Conservation (phyloP, 495 filamentous ascomycete genomes). For the Trichoderma orchidacearum region DNA sequence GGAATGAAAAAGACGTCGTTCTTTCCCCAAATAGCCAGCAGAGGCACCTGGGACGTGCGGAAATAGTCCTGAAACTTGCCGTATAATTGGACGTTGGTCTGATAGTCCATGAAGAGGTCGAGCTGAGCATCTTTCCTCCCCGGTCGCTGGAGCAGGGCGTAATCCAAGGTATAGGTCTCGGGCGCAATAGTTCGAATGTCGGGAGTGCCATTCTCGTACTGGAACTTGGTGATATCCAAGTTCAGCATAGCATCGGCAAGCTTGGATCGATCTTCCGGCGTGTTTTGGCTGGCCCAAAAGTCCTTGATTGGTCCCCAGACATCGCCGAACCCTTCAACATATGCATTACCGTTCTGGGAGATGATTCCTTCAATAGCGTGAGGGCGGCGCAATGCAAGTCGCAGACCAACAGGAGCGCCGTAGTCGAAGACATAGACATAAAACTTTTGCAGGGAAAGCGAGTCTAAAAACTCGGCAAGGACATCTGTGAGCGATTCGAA, state of each 20-base stretch:
- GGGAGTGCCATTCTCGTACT: conserved; percentile 38
- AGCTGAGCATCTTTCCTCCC: conserved; percentile 44
- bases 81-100: conserved; percentile 40
- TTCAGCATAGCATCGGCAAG: conserved; percentile 26
- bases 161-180: conserved; percentile 37
- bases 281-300: conserved; percentile 32
- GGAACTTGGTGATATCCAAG: conserved; percentile 34
- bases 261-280: conserved; percentile 17
- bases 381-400: conserved; percentile 36
- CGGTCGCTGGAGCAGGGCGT: conserved; percentile 31
- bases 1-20: conserved; percentile 44
- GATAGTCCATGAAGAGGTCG: conserved; percentile 44
- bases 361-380: conserved; percentile 38
- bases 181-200: conserved; percentile 27
- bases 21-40: conserved; percentile 51
- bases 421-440: conserved; percentile 55
- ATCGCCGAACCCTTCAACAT: conserved; percentile 39
- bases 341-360: conserved; percentile 53
- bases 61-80: conserved; percentile 47
- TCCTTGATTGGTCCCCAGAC: conserved; percentile 33
- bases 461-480: conserved; percentile 32
- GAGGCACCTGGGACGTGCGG: conserved; percentile 33
- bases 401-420: conserved; percentile 43
- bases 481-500: conserved; percentile 36
- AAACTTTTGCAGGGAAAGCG: conserved; percentile 31